Base-by-base conservation (phyloP, 768 basidiomycete species). In the Tricholoma sp. region DNA sequence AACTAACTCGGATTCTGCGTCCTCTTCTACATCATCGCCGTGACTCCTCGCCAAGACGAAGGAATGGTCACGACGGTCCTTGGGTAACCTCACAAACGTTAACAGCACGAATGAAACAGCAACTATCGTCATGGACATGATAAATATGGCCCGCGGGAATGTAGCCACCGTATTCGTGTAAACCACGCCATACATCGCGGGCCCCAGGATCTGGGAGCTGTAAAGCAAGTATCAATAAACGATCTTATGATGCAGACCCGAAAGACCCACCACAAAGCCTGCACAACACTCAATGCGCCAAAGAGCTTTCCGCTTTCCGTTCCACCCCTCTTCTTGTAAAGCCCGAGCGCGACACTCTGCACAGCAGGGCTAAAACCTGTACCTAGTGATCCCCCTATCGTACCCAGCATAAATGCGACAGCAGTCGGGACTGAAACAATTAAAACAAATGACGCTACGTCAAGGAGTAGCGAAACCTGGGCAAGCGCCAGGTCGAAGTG, bases 201-300 rank as follows among this genome's bases (percentile, higher is more conserved):
- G 92, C 0, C 87, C 85, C 1, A 93, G 35, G 16, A 94, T 82
- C 58, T 85, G 82, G 24, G 82, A 73, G 66, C 86, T 89, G 66
- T 58, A 56, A 7, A n/a, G 19, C 32, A 45, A 45, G 41, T 11
- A 16, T 37, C 16, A 16, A 37, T 16, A 4, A 37, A 34, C 10
- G 10, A 34, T 10, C 19, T 21, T 35, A 6, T 50, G 14, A 14
- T 18, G 18, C 27, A 24, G 45, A 18, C 41, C 19, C 18, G 3
- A 41, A 27, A 29, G 12, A 70, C 72, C 14, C 59, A 86, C 83
- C 84, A 77, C 9, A 92, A 65, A 5, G 88, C 83, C 59, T 88
- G 83, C 3, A 92, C 61, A 27, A 94, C 88, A 56, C 86, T 84
- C 57, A 94, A 62, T 3, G 84, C 91, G 11, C 91, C 94, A 64